Conservation (phyloP, 2,329 filamentous ascomycete genomes). For the Ascosphaera acerosa region DNA sequence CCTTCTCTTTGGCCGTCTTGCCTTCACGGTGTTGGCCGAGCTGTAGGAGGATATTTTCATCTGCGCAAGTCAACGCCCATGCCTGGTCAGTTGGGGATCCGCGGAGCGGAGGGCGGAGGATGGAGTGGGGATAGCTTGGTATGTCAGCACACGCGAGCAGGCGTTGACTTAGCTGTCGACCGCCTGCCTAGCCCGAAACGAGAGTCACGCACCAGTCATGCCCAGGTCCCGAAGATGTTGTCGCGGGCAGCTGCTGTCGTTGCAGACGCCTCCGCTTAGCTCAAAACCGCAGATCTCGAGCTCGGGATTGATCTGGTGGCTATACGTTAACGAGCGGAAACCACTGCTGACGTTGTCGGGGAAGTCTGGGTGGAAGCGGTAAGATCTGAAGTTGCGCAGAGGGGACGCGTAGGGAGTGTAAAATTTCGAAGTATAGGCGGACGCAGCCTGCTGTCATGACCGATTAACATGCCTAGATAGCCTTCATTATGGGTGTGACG, state of each 20-base stretch:
- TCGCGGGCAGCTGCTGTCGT: slow-evolving; percentile 43
- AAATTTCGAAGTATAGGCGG: slow-evolving; percentile 12
- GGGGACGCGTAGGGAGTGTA: slow-evolving; percentile 54
- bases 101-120: no score
- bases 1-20: slow-evolving; percentile 19
- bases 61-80: slow-evolving; percentile 20
- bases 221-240: slow-evolving; percentile 60
- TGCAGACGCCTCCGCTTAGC: slow-evolving; percentile 43
- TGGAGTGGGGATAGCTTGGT: no score
- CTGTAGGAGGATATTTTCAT: slow-evolving; percentile 26
- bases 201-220: slow-evolving; percentile 55
- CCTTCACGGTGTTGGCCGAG: slow-evolving; percentile 23
- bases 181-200: no score
- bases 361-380: slow-evolving; percentile 68
- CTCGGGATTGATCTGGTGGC: slow-evolving; percentile 59
- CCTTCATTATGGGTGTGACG: no score
- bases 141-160: no score
- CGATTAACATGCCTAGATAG: no score
- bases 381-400: slow-evolving; percentile 59
- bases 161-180: no score
- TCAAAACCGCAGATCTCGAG: slow-evolving; percentile 55
- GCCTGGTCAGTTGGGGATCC: no score
- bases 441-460: neutral
- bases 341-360: slow-evolving; percentile 43
- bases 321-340: slow-evolving; percentile 77